A percentile compares a stretch with the other conserved stretches of the same genome.
Conservation (phyloP, 1,284 basidiomycete genomes). For the Irpex lacteus region DNA sequence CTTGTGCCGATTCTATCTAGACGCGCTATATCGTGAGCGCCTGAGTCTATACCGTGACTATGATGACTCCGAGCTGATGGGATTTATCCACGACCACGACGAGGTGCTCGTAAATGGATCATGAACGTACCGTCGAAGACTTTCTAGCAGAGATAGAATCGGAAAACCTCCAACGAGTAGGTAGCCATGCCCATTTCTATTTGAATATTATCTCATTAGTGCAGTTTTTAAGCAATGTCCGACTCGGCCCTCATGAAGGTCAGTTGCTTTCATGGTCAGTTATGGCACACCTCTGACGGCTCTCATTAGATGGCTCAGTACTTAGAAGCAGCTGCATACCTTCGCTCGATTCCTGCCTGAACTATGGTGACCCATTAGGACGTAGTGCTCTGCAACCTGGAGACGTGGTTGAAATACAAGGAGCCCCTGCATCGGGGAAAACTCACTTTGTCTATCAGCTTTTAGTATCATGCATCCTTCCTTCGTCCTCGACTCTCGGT, state of each 20-base stretch:
- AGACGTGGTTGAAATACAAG: conserved; percentile 74
- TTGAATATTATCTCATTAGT: background rate
- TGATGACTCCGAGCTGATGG: no score
- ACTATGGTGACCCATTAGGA: conserved; percentile 27
- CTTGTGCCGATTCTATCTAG: no score
- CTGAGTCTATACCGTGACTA: no score
- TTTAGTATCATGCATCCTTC: conserved; percentile 59
- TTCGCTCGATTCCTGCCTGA: conserved; percentile 18
- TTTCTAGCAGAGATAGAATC: conserved; percentile 26
- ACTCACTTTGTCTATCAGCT: conserved; percentile 69
- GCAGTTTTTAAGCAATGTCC: conserved; percentile 5
- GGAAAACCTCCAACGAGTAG: conserved; percentile 48
- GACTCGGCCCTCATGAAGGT: conserved; percentile 3
- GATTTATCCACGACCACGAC: background rate
- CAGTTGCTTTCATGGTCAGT: background rate
- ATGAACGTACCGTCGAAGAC: conserved; percentile 4
- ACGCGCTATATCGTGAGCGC: no score
- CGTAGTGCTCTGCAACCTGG: conserved; percentile 27
- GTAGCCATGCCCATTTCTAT: conserved; percentile 15
- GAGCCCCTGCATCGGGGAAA: conserved; percentile 70
- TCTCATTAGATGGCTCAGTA: background rate
- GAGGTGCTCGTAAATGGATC: conserved; percentile 3
- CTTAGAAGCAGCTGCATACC: background rate
- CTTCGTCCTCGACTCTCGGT: conserved; percentile 30
- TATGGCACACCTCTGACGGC: background rate